Evolutionary conservation across 805 yeast genomes (phyloP).

Genomic region (Candida maesae): DNA sequence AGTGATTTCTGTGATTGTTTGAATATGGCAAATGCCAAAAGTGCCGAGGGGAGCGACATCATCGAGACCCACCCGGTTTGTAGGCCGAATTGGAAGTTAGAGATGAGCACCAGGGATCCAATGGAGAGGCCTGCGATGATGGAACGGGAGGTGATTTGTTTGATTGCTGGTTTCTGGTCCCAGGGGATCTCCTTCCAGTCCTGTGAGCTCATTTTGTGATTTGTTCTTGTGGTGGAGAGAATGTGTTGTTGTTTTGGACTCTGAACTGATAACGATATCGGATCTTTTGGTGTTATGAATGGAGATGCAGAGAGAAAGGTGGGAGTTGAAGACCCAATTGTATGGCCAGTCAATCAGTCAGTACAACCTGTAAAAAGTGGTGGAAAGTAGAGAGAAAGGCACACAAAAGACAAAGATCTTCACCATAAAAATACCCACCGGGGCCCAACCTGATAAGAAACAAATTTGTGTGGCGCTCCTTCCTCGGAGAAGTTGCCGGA

Average conservation of each 20-base stretch:
- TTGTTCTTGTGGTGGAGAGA: neutral
- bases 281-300: neutral
- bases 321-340: no score
- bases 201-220: neutral
- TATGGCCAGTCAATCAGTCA: no score
- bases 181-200: conserved; percentile 24
- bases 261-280: no score
- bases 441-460: no score
- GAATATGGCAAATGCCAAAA: conserved; percentile 81
- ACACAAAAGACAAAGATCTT: no score
- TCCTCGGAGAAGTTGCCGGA: no score
- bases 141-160: conserved; percentile 71
- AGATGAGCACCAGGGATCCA: conserved; percentile 83
- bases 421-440: no score
- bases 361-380: no score
- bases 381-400: no score
- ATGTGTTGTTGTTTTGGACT: neutral
- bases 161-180: conserved; percentile 43
- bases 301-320: no score
- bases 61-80: conserved; percentile 99
- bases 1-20: conserved; percentile 43
- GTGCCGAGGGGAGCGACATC: conserved; percentile 96
- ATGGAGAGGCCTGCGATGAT: conserved; percentile 72
- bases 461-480: no score
- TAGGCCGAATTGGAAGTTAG: conserved; percentile 93